A percentile compares a stretch with the other conserved stretches of the same genome.
Conservation (phyloP, 2,329 filamentous ascomycete species). For the Xylaria sp. region DNA sequence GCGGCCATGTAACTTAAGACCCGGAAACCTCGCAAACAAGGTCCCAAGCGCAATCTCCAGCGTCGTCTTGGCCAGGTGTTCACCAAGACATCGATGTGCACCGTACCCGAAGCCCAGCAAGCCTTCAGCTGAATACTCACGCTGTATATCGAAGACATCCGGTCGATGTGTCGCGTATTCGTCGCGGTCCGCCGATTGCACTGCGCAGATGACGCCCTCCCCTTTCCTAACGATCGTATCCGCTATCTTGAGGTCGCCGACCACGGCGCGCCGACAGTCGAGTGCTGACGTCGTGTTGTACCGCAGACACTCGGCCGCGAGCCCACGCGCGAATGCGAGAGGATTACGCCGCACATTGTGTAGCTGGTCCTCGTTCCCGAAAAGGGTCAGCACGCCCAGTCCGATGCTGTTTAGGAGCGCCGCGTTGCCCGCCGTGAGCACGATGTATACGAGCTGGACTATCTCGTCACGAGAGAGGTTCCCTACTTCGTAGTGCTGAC, state of each 20-base stretch:
- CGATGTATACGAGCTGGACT: conserved; percentile 10
- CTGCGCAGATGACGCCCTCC: conserved; percentile 20
- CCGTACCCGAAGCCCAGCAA: conserved; percentile 4
- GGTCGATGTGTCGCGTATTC: neutral
- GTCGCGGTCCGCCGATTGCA: conserved; percentile 18
- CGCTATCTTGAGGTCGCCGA: neutral
- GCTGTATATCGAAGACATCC: conserved; percentile 14
- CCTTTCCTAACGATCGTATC: neutral
- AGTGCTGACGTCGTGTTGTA: conserved; percentile 16
- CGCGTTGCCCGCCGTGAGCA: conserved; percentile 20
- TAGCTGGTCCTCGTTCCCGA: conserved; percentile 16
- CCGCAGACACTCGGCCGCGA: conserved; percentile 17
- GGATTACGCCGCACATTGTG: conserved; percentile 15
- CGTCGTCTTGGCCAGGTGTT: conserved; percentile 7
- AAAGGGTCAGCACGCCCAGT: conserved; percentile 22
- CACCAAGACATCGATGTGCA: conserved; percentile 11
- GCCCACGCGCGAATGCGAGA: neutral
- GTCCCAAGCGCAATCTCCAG: conserved; percentile 21
- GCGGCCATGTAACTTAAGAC: neutral
- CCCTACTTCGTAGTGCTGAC: conserved; percentile 7
- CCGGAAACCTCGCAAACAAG: conserved; percentile 21
- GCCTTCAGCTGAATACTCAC: neutral
- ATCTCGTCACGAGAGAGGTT: conserved; percentile 16
- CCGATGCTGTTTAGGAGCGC: conserved; percentile 23
- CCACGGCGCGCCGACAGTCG: conserved; percentile 1